Percentiles rank a stretch among this genome's conserved stretches.
Conservation (phyloP, 805 yeast species). For the Monosporozyma solicola region DNA sequence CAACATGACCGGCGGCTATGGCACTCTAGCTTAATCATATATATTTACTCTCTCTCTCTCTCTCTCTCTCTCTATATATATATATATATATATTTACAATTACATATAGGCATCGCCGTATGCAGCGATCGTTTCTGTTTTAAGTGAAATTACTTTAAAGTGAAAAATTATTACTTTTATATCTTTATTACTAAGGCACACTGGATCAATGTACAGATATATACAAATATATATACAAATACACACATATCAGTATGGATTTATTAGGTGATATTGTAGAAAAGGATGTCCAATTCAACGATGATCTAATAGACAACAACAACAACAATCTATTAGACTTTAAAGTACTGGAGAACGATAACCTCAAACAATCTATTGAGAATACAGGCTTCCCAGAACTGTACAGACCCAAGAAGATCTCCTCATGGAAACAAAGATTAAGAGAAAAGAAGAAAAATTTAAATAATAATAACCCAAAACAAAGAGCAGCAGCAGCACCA, state of each 20-base stretch:
- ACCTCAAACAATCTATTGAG: background rate
- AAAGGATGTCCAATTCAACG: constrained; percentile 33
- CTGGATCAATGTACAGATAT: background rate
- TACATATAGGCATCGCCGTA: background rate
- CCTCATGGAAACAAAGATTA: constrained; percentile 42
- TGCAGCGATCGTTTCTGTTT: background rate
- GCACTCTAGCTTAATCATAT: constrained; percentile 3
- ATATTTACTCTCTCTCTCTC: background rate
- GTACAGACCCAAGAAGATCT: constrained; percentile 33
- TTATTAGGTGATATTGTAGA: constrained; percentile 68
- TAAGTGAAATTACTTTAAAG: no score
- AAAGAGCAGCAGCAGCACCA: constrained; percentile 2
- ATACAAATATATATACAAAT: background rate
- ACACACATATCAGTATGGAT: constrained; percentile 38
- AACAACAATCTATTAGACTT: constrained; percentile 1
- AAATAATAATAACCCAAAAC: background rate
- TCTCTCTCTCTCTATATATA: background rate
- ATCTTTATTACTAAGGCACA: no score
- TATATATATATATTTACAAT: background rate
- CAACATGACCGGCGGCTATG: constrained; percentile 1
- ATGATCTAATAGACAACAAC: background rate
- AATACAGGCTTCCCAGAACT: constrained; percentile 28
- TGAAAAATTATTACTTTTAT: background rate
- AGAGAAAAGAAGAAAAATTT: constrained; percentile 27
- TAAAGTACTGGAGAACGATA: background rate